Evolutionary conservation across 768 basidiomycete genomes (phyloP), one percentile per base, ranked within the genome.

Genomic region (Crassisporium funariophilum): DNA sequence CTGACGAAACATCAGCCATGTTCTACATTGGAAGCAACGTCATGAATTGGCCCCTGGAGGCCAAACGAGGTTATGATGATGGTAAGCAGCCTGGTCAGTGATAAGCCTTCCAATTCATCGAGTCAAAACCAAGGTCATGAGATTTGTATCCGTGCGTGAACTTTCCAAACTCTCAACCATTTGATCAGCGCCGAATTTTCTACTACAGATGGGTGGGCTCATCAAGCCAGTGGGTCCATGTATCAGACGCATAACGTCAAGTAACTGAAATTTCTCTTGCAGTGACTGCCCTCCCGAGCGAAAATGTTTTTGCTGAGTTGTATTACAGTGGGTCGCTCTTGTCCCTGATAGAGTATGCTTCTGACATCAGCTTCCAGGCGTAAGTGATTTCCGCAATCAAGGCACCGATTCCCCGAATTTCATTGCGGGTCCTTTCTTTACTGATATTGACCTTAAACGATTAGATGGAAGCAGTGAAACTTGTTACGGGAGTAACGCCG

Each of bases 271-370:
- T 27, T 11, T 17, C 5, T 38, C 23, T 37, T 22, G 15, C 46
- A 82, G 81, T 77, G 79, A 85, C 85, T 0, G 58, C 79, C 2
- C 70, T 85, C 33, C 64, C 74, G 7, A 90, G 82, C 58, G 69
- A 79, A 53, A 68, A 84, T 50, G 84, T 81, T 4, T 88, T 90
- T 47, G 88, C 88, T 3, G 88, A 91, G 63, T 71, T 92, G 13
- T 89, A 84, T 49, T 92, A 88, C 66, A 82, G 81, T 78, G 53
- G 25, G 79, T 63, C 17, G 19, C 21, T 7, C n/a, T 11, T 29
- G 4, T 37, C 19, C 38, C 19, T 5, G 7, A n/a, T 22, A 20
- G 17, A 23, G 35, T 20, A 12, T 24, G 20, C 31, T 53, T 5
- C 27, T 31, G 5, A 31, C 34, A 20, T 33, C n/a, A 16, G 21